phyloP scores from a whole-genome alignment of 2,329 filamentous ascomycete genomes.

The Fusarium sp. region DNA sequence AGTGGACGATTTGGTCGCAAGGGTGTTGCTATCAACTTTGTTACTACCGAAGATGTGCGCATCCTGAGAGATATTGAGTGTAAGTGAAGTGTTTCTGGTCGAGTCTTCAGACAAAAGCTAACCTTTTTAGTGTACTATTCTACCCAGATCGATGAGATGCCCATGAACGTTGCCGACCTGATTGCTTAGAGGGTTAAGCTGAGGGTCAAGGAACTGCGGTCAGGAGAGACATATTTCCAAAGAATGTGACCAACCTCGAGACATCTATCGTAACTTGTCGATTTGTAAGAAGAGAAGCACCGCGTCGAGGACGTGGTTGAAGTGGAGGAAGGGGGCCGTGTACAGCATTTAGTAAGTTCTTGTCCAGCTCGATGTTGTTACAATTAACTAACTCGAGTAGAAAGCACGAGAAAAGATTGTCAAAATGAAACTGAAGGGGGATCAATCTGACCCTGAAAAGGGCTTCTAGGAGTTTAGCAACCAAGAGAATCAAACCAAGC shows the following conservation, averaged over 20 bases:
- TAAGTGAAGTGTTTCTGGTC: slow-evolving; percentile 59
- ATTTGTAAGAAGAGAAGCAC: slow-evolving; percentile 1
- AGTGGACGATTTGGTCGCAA: slow-evolving; percentile 96
- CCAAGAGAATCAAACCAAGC: neutral
- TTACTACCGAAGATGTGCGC: slow-evolving; percentile 96
- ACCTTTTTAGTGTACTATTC: slow-evolving; percentile 83
- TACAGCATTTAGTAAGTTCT: slow-evolving; percentile 41
- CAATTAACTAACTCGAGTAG: neutral
- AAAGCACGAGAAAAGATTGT: slow-evolving; percentile 26
- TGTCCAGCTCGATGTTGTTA: neutral
- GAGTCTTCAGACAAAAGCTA: slow-evolving; percentile 44
- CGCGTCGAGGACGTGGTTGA: slow-evolving; percentile 35
- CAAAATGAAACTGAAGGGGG: slow-evolving; percentile 2
- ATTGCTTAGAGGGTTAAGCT: slow-evolving; percentile 63
- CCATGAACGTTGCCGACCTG: slow-evolving; percentile 86
- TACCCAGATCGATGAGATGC: slow-evolving; percentile 98
- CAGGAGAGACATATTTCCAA: neutral
- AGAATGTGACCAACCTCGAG: neutral
- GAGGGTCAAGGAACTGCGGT: neutral
- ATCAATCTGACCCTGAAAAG: slow-evolving; percentile 5
- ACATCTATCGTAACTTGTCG: neutral
- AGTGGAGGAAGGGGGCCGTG: slow-evolving; percentile 50
- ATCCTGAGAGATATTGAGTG: slow-evolving; percentile 97
- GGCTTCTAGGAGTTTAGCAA: slow-evolving; percentile 2
- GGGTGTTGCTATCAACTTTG: slow-evolving; percentile 99